Percentiles rank a stretch among this genome's conserved stretches.
Evolutionary conservation across 192 early-diverging fungal genomes (phyloP).

Genomic region (Coemansia sp.): DNA sequence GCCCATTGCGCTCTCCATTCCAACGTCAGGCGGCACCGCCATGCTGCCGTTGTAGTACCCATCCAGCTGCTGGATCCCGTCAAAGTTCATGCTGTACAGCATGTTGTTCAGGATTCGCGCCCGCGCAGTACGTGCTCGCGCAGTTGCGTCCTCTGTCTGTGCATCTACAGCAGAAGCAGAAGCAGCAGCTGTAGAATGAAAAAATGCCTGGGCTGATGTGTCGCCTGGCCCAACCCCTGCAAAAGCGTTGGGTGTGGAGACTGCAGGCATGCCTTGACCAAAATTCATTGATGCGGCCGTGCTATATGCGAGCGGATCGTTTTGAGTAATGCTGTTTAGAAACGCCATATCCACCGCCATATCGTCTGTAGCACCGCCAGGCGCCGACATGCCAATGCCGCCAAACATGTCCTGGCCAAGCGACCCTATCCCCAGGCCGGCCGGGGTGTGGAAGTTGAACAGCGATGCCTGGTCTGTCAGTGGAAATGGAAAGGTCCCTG

Average conservation of each 20-base stretch:
- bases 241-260: not conserved
- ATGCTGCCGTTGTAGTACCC: conserved; percentile 31
- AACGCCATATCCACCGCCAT: conserved; percentile 18
- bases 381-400: conserved; percentile 4
- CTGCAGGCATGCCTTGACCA: not conserved
- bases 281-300: conserved; percentile 12
- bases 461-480: conserved; percentile 50
- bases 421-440: conserved; percentile 29
- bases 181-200: not conserved
- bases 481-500: conserved; percentile 48
- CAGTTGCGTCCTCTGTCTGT: not conserved
- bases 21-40: conserved; percentile 4
- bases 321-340: conserved; percentile 5
- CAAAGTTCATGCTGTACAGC: conserved; percentile 44
- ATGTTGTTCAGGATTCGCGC: conserved; percentile 30
- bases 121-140: conserved; percentile 8
- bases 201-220: not conserved
- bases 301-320: conserved; percentile 9
- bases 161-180: not conserved
- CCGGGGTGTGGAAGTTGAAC: conserved; percentile 53
- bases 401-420: conserved; percentile 23
- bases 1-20: not conserved
- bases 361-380: not conserved
- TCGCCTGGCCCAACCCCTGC: not conserved
- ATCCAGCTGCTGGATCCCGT: conserved; percentile 48